A percentile compares a stretch with the other conserved stretches of the same genome.
Conservation (phyloP, 495 filamentous ascomycete genomes). For the Talaromyces ruber region DNA sequence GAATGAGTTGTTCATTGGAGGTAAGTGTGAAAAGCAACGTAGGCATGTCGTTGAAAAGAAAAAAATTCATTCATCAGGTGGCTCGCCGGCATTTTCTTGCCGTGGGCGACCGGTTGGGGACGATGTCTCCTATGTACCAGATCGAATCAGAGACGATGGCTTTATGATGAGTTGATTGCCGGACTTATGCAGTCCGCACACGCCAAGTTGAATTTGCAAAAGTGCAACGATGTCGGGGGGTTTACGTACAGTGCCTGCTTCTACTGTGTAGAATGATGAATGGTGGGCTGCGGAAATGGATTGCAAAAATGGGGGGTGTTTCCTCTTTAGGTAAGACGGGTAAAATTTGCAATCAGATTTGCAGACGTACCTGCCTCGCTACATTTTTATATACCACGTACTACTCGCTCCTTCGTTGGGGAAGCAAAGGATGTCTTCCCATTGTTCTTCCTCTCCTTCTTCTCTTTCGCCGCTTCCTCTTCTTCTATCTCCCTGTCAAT, state of each 20-base stretch:
- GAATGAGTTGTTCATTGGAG: not conserved
- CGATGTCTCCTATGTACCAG: not conserved
- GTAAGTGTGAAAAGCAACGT: not conserved
- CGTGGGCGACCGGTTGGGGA: not conserved
- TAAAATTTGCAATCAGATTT: not conserved
- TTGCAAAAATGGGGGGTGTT: not conserved
- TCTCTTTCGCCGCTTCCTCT: not conserved
- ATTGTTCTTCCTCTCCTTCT: not conserved
- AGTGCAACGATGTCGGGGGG: not conserved
- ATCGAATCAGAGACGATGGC: not conserved
- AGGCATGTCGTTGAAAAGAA: not conserved
- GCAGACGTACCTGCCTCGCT: not conserved
- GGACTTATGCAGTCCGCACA: not conserved
- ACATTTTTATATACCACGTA: not conserved
- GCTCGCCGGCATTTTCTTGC: not conserved
- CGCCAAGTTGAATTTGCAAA: not conserved
- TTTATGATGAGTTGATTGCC: not conserved
- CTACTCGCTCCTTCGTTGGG: not conserved
- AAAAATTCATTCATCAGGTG: not conserved
- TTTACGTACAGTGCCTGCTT: not conserved
- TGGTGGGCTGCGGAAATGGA: not conserved
- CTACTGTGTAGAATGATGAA: not conserved
- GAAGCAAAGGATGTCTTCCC: too few relatives aligned
- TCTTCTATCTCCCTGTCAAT: not conserved
- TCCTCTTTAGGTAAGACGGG: not conserved